Base-by-base conservation (phyloP, 164 flowering plant genomes). In the Cinnamomum micranthum region DNA sequence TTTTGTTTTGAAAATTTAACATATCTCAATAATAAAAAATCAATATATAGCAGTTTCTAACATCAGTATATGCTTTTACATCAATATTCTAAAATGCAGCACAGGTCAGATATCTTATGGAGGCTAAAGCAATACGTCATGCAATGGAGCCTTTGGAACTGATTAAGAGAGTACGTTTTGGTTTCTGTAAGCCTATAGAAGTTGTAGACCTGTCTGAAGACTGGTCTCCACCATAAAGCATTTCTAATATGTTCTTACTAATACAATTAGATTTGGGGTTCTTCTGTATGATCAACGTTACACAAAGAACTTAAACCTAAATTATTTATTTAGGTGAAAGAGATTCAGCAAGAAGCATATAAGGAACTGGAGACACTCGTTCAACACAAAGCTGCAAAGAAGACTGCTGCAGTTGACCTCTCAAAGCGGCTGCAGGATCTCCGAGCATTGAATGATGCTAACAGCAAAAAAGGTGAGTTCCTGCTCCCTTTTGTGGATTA, bases 61-160 rank as follows among this genome's bases (percentile, higher is more conserved):
- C 35, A 15, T 68, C 19, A 66, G 50, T 66, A 20, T 66, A 31
- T 31, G 33, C 33, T 31, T 31, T 31, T 31, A 31, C 33, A 31
- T 31, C 33, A 31, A 55, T 62, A 31, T 72, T 78, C 70, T 20
- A 74, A 68, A 31, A 59, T 82, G 81, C 92, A 91, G 97, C 50
- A 71, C 81, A 79, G 59, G 74, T 85, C 70, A 80, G 78, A 75
- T 80, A 85, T 66, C 81, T 94, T 62, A 86, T 78, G 83, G 97
- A 92, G 80, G 85, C 91, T 75, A 92, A 94, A 76, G 92, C 88
- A 73, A 70, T 88, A 35, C 91, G 96, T 2, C 93, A 87, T 63
- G 86, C 92, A 11, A 85, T 94, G 94, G 86, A 84, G 75, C 98
- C 98, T 13, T 73, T 85, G 87, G 90, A 92, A 64, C 85, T 94